Percentiles rank a stretch among this genome's conserved stretches.
Evolutionary conservation across 257 asterid species (phyloP).

Genomic region (Solanum infundibuliforme): DNA sequence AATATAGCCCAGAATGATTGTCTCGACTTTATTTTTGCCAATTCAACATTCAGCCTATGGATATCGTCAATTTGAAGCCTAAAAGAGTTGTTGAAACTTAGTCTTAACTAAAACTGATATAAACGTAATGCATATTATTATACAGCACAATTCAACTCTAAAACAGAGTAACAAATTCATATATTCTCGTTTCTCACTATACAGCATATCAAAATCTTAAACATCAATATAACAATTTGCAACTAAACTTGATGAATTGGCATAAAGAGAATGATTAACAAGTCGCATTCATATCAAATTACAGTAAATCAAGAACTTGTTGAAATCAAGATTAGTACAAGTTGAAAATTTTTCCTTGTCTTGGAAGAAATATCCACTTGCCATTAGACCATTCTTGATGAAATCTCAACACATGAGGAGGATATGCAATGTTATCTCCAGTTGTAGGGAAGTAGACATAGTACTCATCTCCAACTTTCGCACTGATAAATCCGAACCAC

Average conservation of each 20-base stretch:
- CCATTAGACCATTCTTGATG: conserved; percentile 10
- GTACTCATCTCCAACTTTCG: not conserved
- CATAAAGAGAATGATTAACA: too few relatives aligned
- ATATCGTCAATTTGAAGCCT: not conserved
- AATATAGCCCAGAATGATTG: not conserved
- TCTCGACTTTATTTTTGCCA: not conserved
- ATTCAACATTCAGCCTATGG: not conserved
- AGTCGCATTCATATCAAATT: not conserved
- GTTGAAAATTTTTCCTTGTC: not conserved
- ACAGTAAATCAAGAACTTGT: not conserved
- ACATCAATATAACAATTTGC: not conserved
- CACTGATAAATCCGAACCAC: conserved; percentile 8
- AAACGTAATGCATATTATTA: too few relatives aligned
- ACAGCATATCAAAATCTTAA: not conserved
- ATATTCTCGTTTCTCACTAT: not conserved
- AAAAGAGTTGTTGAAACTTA: not conserved
- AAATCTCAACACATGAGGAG: not conserved
- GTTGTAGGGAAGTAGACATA: conserved; percentile 4
- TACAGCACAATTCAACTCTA: not conserved
- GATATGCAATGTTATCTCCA: conserved; percentile 4
- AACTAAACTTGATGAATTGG: not conserved
- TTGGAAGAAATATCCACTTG: not conserved
- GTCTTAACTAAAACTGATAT: not conserved
- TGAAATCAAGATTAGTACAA: not conserved
- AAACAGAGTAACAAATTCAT: not conserved